These are phyloP conservation scores for Laetiporus sulphureus DNA, from an alignment of 1,284 basidiomycete species.

Conservation along the genomic window DNA sequence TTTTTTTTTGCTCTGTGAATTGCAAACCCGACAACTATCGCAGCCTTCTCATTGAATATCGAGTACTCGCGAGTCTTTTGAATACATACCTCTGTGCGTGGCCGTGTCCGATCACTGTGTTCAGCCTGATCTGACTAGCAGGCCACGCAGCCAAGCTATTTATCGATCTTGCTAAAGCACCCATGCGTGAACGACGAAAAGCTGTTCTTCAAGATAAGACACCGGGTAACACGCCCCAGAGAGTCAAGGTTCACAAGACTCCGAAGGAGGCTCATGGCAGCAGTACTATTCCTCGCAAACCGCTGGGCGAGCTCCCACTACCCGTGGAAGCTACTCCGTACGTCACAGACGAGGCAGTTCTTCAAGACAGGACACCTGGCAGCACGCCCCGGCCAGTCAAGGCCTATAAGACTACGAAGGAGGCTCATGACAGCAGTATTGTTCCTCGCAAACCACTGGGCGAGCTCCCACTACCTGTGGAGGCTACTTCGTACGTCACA, in stretches of 20 bases:
- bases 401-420: not conserved
- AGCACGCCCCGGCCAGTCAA: constrained; percentile 16
- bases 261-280: not conserved
- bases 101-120: too few relatives aligned
- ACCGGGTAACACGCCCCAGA: constrained; percentile 18
- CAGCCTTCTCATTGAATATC: too few relatives aligned
- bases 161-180: too few relatives aligned
- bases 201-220: constrained; percentile 20
- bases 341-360: constrained; percentile 8
- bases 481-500: not conserved
- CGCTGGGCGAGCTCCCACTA: not conserved
- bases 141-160: too few relatives aligned
- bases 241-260: not conserved
- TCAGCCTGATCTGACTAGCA: too few relatives aligned
- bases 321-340: not conserved
- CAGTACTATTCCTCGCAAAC: not conserved
- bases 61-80: too few relatives aligned
- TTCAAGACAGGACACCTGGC: constrained; percentile 19
- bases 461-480: not conserved
- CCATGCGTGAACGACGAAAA: too few relatives aligned
- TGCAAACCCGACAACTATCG: too few relatives aligned
- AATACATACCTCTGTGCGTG: too few relatives aligned
- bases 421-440: not conserved
- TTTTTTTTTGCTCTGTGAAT: too few relatives aligned
- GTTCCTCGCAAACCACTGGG: constrained; percentile 1